Conservation (phyloP, 1,284 basidiomycete genomes). For the Inonotus obliquus region DNA sequence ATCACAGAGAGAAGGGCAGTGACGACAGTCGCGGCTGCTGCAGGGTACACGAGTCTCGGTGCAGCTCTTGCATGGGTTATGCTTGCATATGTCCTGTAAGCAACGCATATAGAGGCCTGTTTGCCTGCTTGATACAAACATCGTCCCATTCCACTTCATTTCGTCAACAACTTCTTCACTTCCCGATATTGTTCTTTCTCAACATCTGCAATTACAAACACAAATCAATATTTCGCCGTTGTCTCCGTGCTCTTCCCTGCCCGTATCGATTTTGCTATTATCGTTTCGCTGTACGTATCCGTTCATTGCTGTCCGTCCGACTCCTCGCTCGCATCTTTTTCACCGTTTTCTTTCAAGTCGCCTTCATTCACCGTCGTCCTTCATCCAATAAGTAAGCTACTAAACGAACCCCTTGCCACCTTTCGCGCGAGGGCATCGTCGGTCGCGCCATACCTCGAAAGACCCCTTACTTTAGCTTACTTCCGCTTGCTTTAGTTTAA, state of each 20-base stretch:
- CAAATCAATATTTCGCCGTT: not conserved
- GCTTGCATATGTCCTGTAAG: slow-evolving; percentile 14
- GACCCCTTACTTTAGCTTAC: too few species aligned
- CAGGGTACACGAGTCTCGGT: slow-evolving; percentile 15
- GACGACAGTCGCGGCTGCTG: slow-evolving; percentile 7
- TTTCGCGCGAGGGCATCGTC: too few species aligned
- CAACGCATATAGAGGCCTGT: not conserved
- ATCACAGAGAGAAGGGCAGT: not conserved
- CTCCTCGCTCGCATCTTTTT: too few species aligned
- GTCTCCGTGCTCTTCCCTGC: not conserved
- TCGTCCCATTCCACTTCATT: not conserved
- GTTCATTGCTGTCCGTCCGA: not conserved
- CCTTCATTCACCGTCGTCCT: too few species aligned
- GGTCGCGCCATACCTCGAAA: too few species aligned
- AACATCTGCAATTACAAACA: not conserved
- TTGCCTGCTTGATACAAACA: not conserved
- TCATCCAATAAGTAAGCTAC: too few species aligned
- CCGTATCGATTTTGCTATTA: not conserved
- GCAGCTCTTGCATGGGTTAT: slow-evolving; percentile 6
- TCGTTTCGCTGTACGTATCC: not conserved
- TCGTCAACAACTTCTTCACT: not conserved
- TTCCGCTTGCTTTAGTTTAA: too few species aligned
- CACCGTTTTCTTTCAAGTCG: too few species aligned
- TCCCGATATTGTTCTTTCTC: too few species aligned
- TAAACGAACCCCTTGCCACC: too few species aligned